Evolutionary conservation across 768 basidiomycete genomes (phyloP).

Genomic region (Rhodotorula toruloides): DNA sequence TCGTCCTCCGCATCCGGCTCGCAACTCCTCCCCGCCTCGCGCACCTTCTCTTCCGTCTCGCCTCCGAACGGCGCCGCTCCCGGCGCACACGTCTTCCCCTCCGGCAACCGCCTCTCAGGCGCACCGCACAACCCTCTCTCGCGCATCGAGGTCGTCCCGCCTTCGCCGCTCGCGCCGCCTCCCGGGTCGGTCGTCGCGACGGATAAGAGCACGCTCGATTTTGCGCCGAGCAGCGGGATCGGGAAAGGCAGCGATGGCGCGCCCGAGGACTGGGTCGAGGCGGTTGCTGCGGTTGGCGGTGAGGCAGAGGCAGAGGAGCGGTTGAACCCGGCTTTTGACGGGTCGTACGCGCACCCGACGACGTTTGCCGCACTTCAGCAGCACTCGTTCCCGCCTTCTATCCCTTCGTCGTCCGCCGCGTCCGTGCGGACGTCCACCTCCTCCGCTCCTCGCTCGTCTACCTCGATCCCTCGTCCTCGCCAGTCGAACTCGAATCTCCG

Average conservation of each 20-base stretch:
- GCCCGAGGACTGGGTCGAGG: conserved; percentile 4
- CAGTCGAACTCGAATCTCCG: background rate
- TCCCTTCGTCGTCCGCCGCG: conserved; percentile 3
- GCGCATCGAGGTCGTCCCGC: conserved; percentile 63
- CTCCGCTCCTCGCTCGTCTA: background rate
- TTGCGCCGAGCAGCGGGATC: conserved; percentile 33
- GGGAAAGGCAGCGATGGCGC: conserved; percentile 14
- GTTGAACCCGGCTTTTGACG: conserved; percentile 4
- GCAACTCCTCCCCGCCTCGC: conserved; percentile 7
- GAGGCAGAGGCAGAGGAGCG: background rate
- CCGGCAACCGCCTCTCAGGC: conserved; percentile 51
- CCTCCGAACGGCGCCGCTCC: background rate
- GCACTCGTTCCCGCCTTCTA: conserved; percentile 19
- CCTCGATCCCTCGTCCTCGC: background rate
- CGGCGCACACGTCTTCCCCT: conserved; percentile 3
- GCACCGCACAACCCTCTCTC: conserved; percentile 61
- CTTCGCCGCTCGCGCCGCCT: conserved; percentile 58
- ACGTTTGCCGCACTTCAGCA: background rate
- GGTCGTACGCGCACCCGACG: background rate
- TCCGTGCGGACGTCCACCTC: conserved; percentile 1
- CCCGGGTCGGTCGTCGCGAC: conserved; percentile 41
- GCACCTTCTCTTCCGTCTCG: conserved; percentile 7
- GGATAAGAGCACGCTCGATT: conserved; percentile 36
- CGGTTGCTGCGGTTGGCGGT: background rate
- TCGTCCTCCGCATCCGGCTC: conserved; percentile 10